Evolutionary conservation across 192 early-diverging fungal genomes (phyloP), one percentile per base, ranked within the genome.

Genomic region (Coemansia sp.): DNA sequence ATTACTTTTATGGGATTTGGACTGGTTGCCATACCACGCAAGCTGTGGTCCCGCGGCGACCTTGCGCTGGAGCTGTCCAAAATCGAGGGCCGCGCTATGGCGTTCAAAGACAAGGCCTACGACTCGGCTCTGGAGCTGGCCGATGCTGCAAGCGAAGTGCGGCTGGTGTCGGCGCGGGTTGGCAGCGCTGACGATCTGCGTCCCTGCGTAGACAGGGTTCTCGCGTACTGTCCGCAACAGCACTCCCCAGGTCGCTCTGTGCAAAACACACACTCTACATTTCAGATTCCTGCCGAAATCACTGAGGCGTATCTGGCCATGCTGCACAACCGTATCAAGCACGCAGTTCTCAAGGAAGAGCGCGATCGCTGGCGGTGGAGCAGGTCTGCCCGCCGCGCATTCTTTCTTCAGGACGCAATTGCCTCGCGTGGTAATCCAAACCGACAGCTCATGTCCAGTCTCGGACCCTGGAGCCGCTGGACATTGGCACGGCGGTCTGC

Each of bases 1-100:
- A 90, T 93, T 51, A 83, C 93, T 2, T 90, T 97, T 70, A 88
- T 98, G 87, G 93, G 94, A 17, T 94, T 94, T 72, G 96, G 96
- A 0, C 78, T 97, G 52, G 93, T 98, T 0, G 88, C 93, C 31
- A 82, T 98, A 36, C 96, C 96, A 19, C 85, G 94, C 48, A 74
- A 82, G 60, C 79, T 96, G 44, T 98, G 94, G 94, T 87, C 85
- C 60, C 74, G 80, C 9, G 88, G 91, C 9, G 83, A 88, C 63
- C 74, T 84, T 22, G 66, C 53, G 19, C 84, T 84, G 40, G 83
- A 86, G 23, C 77, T 96, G 20, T 67, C 82, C 6, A 83, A 83
- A 38, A 83, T 93, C 44, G 87, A 91, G 66, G 75, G 81, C 62
- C 78, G 83, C 17, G 89, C 89, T 0, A 85, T 90, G 61, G 67